Percentiles rank a stretch among this genome's conserved stretches.
Conservation (phyloP, 164 flowering plant species). For the Magnolia kwangsiensis region DNA sequence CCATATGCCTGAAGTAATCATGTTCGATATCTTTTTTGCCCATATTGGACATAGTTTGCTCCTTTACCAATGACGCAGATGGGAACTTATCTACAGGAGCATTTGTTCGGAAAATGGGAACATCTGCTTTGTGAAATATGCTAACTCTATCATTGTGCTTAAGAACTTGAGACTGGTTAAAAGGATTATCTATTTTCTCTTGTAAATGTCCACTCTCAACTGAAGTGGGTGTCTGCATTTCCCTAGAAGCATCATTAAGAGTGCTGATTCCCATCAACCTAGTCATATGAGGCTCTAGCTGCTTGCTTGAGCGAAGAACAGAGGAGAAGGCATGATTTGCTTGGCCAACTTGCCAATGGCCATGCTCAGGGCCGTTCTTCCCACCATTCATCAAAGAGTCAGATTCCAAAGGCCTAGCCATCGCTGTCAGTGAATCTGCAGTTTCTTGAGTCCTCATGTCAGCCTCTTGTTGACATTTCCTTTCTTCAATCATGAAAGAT, state of each 20-base stretch:
- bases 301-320: constrained; percentile 28
- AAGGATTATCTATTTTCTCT: constrained; percentile 34
- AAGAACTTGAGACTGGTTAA: constrained; percentile 30
- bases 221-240: constrained; percentile 23
- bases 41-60: constrained; percentile 35
- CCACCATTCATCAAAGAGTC: constrained; percentile 20
- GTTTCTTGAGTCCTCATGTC: constrained; percentile 41
- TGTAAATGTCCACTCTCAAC: constrained; percentile 28
- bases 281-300: constrained; percentile 34
- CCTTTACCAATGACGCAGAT: constrained; percentile 27
- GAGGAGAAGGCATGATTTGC: constrained; percentile 26
- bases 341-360: constrained; percentile 31
- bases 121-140: constrained; percentile 10
- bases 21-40: constrained; percentile 30
- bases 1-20: constrained; percentile 7
- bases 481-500: constrained; percentile 39
- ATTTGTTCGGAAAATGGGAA: constrained; percentile 24
- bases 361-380: constrained; percentile 26
- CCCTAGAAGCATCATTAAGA: constrained; percentile 32
- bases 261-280: constrained; percentile 34
- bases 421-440: constrained; percentile 33
- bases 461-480: constrained; percentile 32
- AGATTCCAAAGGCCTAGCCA: constrained; percentile 17
- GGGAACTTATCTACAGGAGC: constrained; percentile 27
- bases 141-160: constrained; percentile 22